Base-by-base conservation (phyloP, 106 monocot species). In the Dendrobium huoshanense region DNA sequence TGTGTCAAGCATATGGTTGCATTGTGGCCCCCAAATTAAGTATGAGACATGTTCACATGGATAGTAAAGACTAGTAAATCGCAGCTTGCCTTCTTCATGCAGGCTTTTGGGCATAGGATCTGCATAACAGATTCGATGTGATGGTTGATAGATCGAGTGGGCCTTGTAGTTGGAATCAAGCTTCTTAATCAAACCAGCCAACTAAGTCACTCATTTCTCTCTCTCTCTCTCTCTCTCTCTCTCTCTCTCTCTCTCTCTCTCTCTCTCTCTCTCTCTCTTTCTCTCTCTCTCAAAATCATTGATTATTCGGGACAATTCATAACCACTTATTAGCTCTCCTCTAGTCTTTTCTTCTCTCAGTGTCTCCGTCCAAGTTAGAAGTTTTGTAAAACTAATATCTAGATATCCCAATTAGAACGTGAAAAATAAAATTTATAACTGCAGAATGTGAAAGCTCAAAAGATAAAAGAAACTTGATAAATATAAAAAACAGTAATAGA, bases 1-100 rank as follows among this genome's bases (percentile, higher is more conserved):
- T 24, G 64, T 65, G 20, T 9, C 25, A 25, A 65, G 64, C 22
- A 25, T 17, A 9, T 58, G 58, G 20, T 16, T 0, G 58, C 20
- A 25, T 3, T 65, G 64, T 65, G 64, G 64, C 22, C 64, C 64
- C 64, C 22, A 22, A 65, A 5, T 65, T 65, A 25, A 65, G 20
- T 13, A 51, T 72, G 72, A 15, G 72, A 72, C 72, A 72, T 10
- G 72, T 72, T 72, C 72, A 72, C 72, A 72, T 72, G 72, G 72
- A 37, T 33, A 37, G 72, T 31, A 27, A 27, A 72, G 68, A 19
- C 68, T 68, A 68, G 13, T 31, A 72, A 72, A 33, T n/a, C 72
- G 37, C 33, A 72, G 72, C 67, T 67, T 7, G 67, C 3, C 67
- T 67, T 65, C 67, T 27, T 7, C 24, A 5, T 27, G 22, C 7